Evolutionary conservation across 306 rosid species (phyloP).

Genomic region (Astragalus glycyphyllos): DNA sequence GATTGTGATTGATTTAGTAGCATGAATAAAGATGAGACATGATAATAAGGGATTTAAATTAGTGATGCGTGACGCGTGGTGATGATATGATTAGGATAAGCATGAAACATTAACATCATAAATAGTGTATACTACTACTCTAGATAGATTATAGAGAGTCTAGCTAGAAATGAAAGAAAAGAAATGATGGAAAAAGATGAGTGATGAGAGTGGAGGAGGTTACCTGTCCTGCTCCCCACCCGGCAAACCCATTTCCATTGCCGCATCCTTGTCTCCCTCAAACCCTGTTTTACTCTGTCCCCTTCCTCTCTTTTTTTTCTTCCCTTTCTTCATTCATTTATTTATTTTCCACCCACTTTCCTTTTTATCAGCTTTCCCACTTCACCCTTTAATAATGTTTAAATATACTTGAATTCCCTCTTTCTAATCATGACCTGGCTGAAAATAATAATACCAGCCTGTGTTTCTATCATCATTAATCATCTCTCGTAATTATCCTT

Average conservation of each 20-base stretch:
- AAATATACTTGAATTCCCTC: no score
- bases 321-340: slow-evolving; percentile 28
- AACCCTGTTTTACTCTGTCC: slow-evolving; percentile 51
- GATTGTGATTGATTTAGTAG: no score
- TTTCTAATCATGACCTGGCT: slow-evolving; percentile 18
- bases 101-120: neutral
- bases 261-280: slow-evolving; percentile 78
- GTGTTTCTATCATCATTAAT: neutral
- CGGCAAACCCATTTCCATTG: slow-evolving; percentile 65
- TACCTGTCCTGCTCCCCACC: slow-evolving; percentile 55
- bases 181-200: slow-evolving; percentile 49
- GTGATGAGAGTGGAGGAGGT: slow-evolving; percentile 41
- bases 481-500: slow-evolving; percentile 2
- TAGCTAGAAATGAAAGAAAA: slow-evolving; percentile 1
- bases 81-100: slow-evolving; percentile 31
- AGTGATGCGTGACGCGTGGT: slow-evolving; percentile 41
- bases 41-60: slow-evolving; percentile 27
- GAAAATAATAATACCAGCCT: neutral
- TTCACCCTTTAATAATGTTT: slow-evolving; percentile 21
- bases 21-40: slow-evolving; percentile 8
- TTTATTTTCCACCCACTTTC: neutral
- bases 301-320: slow-evolving; percentile 7
- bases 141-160: no score
- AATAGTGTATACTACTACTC: no score
- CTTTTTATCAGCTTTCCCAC: slow-evolving; percentile 2